phyloP scores from a whole-genome alignment of 1,284 basidiomycete genomes.

The Leccinum subrobustum region DNA sequence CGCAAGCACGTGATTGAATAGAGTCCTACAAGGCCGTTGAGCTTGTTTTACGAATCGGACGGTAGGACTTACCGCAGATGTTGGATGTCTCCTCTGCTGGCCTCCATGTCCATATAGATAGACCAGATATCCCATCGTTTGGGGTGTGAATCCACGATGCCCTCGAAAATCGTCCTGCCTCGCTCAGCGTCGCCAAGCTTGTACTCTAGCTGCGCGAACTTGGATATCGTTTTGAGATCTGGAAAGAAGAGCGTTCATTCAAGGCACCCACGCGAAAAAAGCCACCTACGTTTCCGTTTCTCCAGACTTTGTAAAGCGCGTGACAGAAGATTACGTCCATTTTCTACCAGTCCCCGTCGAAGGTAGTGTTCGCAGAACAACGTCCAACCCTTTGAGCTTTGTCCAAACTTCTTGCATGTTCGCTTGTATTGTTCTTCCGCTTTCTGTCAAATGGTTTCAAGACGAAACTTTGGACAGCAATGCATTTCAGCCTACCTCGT shows the following conservation, averaged over 20 bases:
- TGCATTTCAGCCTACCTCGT: constrained; percentile 53
- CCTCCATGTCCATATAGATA: constrained; percentile 96
- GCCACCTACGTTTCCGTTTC: constrained; percentile 84
- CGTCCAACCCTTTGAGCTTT: constrained; percentile 91
- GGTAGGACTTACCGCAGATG: constrained; percentile 62
- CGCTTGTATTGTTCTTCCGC: constrained; percentile 85
- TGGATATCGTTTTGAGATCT: constrained; percentile 95
- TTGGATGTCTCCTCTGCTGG: constrained; percentile 73
- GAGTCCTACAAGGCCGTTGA: too few relatives aligned
- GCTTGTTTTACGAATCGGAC: too few relatives aligned
- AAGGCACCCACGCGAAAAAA: neutral
- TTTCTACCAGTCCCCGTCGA: constrained; percentile 69
- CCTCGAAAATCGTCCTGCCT: constrained; percentile 95
- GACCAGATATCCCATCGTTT: constrained; percentile 97
- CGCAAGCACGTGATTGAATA: too few relatives aligned
- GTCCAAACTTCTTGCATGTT: constrained; percentile 90
- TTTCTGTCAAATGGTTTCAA: constrained; percentile 49
- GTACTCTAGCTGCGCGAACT: constrained; percentile 95
- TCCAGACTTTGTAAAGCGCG: constrained; percentile 91
- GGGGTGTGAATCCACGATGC: constrained; percentile 91
- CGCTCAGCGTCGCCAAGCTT: constrained; percentile 92
- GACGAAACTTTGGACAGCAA: neutral
- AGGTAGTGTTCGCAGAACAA: constrained; percentile 82
- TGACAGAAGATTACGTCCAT: constrained; percentile 85
- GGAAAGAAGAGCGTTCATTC: constrained; percentile 5